Evolutionary conservation across 106 monocot genomes (phyloP), one percentile per base, ranked within the genome.

Genomic region (Iris macrosiphon): DNA sequence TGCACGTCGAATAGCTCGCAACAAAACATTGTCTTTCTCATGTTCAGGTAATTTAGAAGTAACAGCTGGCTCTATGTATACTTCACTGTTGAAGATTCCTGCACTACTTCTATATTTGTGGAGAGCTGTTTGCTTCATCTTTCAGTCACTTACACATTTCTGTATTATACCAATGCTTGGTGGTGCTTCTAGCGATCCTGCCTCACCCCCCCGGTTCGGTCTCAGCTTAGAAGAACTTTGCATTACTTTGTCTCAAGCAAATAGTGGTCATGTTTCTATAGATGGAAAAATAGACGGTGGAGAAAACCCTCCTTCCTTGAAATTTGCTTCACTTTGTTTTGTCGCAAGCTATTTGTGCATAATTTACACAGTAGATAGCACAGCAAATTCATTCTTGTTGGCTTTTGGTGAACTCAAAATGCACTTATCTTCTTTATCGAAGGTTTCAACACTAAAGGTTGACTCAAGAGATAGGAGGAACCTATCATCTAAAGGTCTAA

Each of bases 1-100:
- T 53, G 92, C 82, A 58, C 92, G 87, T 0, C 57, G 43, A 31
- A 71, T 83, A 55, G 92, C 87, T 38, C 86, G 82, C 13, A 26
- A 62, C 8, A 74, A 59, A 41, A 40, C 28, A 28, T 60, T 49
- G 4, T 26, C 39, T 34, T 29, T 37, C 6, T 44, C 49, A 38
- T 20, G 62, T 17, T 44, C 22, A 11, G 53, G n/a, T 64, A 46
- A 60, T 58, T 39, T 44, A 23, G 27, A 40, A 67, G 59, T 60
- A 71, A 30, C 31, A 11, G 31, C 17, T 51, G 34, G 50, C 56
- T 10, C 64, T 45, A 13, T 65, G 4, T 63, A 32, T 28, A 29
- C 41, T 33, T 73, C 27, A 10, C 16, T 61, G 8, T 49, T 56
- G 51, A 78, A 70, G 49, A 25, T 86, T 51, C 39, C 76, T 31